A percentile compares a stretch with the other conserved stretches of the same genome.
Conservation (phyloP, 768 basidiomycete species). For the Chalciporus pseudorubinellus region DNA sequence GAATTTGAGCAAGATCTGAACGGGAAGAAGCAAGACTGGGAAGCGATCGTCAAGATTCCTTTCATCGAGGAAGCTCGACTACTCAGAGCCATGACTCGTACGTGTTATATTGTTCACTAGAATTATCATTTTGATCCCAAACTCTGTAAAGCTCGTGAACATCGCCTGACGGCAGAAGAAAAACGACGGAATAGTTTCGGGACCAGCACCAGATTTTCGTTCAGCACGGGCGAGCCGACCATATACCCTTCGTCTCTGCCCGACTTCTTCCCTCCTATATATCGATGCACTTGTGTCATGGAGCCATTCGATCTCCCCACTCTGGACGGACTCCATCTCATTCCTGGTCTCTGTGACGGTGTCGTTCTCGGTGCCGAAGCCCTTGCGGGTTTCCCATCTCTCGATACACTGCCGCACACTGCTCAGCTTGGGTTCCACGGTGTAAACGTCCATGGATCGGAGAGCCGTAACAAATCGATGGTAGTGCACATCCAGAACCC, state of each 20-base stretch:
- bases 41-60: conserved; percentile 97
- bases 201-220: conserved; percentile 76
- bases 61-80: conserved; percentile 87
- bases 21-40: conserved; percentile 99
- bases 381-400: conserved; percentile 94
- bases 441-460: conserved; percentile 90
- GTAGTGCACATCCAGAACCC: conserved; percentile 79
- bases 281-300: conserved; percentile 76
- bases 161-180: conserved; percentile 75
- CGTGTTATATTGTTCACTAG: background rate
- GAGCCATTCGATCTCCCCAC: conserved; percentile 88
- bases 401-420: conserved; percentile 82
- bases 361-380: conserved; percentile 83
- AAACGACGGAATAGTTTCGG: conserved; percentile 72
- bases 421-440: conserved; percentile 78
- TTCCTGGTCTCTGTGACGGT: conserved; percentile 85
- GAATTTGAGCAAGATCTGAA: conserved; percentile 94
- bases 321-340: conserved; percentile 76
- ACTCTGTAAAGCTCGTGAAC: conserved; percentile 60
- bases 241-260: conserved; percentile 89
- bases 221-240: conserved; percentile 58
- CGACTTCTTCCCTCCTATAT: conserved; percentile 89
- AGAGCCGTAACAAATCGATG: conserved; percentile 93
- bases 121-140: background rate
- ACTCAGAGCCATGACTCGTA: conserved; percentile 78